These are phyloP conservation scores for Eucalyptus pauciflora DNA, from an alignment of 345 rosid species.

Conservation along the genomic window DNA sequence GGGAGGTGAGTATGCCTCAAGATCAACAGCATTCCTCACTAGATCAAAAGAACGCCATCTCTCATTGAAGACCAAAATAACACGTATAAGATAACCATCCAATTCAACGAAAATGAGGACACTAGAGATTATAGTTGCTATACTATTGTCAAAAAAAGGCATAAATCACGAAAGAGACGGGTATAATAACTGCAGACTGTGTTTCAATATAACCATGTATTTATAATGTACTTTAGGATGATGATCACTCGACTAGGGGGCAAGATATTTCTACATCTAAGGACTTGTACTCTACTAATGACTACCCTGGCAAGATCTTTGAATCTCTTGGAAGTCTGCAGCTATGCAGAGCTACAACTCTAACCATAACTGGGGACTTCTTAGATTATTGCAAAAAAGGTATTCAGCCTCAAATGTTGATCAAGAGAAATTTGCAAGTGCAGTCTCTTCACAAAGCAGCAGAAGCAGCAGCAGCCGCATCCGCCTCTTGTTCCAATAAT, in stretches of 20 bases:
- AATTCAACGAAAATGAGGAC: neutral
- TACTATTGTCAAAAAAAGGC: neutral
- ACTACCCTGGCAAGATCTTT: neutral
- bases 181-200: neutral
- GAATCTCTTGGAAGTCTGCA: neutral
- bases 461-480: neutral
- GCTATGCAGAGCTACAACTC: neutral
- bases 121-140: neutral
- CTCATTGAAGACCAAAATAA: neutral
- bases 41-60: neutral
- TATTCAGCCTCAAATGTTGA: neutral
- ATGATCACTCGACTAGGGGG: neutral
- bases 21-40: constrained; percentile 64
- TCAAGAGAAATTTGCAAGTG: neutral
- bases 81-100: neutral
- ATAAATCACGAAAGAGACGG: neutral
- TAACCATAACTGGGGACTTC: neutral
- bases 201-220: neutral
- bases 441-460: neutral
- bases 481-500: neutral
- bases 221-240: neutral
- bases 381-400: neutral
- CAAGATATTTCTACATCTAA: neutral
- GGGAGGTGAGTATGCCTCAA: constrained; percentile 61
- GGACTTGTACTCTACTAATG: neutral